Evolutionary conservation across 495 filamentous ascomycete genomes (phyloP).

Genomic region (Hypoxylon perforatum): DNA sequence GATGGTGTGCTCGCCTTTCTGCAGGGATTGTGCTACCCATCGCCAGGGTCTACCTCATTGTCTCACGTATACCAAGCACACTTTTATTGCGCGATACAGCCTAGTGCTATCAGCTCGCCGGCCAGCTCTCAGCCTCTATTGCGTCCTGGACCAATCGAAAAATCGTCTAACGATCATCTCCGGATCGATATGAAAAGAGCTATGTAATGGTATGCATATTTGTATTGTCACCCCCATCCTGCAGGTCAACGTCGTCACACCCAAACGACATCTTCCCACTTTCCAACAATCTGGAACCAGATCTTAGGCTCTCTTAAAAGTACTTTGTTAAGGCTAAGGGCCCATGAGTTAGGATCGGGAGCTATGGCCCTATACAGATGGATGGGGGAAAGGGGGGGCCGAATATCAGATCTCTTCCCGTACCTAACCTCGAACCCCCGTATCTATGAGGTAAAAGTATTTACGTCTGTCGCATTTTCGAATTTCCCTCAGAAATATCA

Average conservation of each 20-base stretch:
- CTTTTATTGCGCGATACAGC: constrained; percentile 2
- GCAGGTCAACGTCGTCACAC: constrained; percentile 1
- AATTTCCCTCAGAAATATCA: not conserved
- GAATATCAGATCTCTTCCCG: constrained; percentile 2
- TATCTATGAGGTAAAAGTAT: constrained; percentile 29
- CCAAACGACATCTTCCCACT: constrained; percentile 13
- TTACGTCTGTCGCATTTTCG: constrained; percentile 3
- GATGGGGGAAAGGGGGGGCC: not conserved
- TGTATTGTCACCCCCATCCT: not conserved
- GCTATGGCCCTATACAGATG: not conserved
- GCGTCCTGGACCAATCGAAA: constrained; percentile 16
- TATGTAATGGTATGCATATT: constrained; percentile 14
- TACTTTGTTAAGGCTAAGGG: not conserved
- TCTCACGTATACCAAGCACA: constrained; percentile 6
- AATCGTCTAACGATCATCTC: not conserved
- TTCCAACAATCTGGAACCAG: constrained; percentile 31
- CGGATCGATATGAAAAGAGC: not conserved
- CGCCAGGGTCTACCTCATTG: constrained; percentile 2
- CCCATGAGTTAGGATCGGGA: not conserved
- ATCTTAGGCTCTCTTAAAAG: constrained; percentile 16
- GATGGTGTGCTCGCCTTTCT: constrained; percentile 36
- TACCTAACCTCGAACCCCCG: not conserved
- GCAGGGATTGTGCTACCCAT: constrained; percentile 13
- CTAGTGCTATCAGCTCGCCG: constrained; percentile 20
- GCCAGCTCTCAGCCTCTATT: constrained; percentile 28